Evolutionary conservation across 768 basidiomycete genomes (phyloP).

Genomic region (Rhodotorula paludigena): DNA sequence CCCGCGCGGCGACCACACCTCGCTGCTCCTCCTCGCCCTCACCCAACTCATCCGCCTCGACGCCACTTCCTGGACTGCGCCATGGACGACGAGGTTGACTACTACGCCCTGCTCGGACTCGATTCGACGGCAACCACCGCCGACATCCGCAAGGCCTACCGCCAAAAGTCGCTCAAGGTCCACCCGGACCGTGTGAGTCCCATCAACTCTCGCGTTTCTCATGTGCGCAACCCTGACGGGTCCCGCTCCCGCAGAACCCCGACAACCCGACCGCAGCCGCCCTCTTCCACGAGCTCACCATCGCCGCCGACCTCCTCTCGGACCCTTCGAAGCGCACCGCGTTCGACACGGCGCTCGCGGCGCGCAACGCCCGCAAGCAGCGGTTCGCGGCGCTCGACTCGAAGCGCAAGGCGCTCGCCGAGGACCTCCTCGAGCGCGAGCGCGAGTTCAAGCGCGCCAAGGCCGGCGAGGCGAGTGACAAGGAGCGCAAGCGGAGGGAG

Average conservation of each 20-base stretch:
- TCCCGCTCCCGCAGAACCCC: conserved; percentile 33
- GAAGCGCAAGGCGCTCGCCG: conserved; percentile 39
- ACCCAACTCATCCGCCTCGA: too few species aligned
- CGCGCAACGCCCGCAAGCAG: conserved; percentile 28
- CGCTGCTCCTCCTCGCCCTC: neutral
- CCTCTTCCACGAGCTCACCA: conserved; percentile 40
- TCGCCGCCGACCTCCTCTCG: conserved; percentile 38
- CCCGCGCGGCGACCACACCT: neutral
- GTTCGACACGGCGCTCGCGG: conserved; percentile 32
- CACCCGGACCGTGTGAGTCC: conserved; percentile 41
- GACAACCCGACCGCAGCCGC: conserved; percentile 39
- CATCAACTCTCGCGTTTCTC: neutral
- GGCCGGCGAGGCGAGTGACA: conserved; percentile 22
- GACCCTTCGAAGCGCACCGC: conserved; percentile 34
- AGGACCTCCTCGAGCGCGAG: conserved; percentile 39
- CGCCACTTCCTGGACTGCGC: neutral
- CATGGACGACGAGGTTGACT: conserved; percentile 27
- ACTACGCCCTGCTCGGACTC: conserved; percentile 41
- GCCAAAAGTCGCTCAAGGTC: conserved; percentile 41
- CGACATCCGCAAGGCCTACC: conserved; percentile 40
- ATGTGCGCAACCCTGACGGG: neutral
- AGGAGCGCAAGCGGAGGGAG: conserved; percentile 24
- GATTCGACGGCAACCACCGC: conserved; percentile 20
- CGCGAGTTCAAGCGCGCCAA: conserved; percentile 35
- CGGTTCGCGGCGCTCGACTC: conserved; percentile 40